Evolutionary conservation across 345 rosid species (phyloP).

Genomic region (Euphorbia peplus): DNA sequence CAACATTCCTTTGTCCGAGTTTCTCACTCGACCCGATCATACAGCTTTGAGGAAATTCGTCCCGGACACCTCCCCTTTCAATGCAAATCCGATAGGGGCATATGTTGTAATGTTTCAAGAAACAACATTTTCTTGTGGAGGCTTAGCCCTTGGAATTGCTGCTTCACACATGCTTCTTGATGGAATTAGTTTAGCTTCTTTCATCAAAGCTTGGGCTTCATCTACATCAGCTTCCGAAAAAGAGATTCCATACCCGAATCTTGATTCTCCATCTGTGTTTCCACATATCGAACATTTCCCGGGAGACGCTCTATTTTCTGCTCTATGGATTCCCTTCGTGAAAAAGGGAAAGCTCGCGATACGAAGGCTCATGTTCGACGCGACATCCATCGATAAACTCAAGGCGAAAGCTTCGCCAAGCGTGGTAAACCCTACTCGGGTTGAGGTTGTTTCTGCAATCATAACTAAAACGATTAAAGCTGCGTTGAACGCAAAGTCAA

Average conservation of each 20-base stretch:
- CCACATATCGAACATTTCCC: conserved; percentile 10
- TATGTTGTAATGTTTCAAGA: conserved; percentile 17
- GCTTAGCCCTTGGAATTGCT: conserved; percentile 30
- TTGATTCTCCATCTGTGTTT: conserved; percentile 33
- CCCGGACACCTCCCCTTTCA: background rate
- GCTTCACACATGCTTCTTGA: conserved; percentile 44
- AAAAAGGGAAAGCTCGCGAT: conserved; percentile 14
- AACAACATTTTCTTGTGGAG: conserved; percentile 38
- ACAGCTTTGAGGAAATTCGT: conserved; percentile 8
- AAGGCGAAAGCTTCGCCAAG: conserved; percentile 27
- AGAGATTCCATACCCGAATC: conserved; percentile 20
- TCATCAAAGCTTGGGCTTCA: conserved; percentile 42
- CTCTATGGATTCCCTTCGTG: background rate
- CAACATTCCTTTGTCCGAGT: background rate
- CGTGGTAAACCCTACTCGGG: conserved; percentile 40
- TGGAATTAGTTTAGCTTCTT: conserved; percentile 32
- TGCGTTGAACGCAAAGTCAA: conserved; percentile 20
- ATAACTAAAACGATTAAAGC: conserved; percentile 37
- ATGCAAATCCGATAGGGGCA: background rate
- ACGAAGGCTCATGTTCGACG: conserved; percentile 5
- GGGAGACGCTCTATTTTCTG: background rate
- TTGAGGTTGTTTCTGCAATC: conserved; percentile 49
- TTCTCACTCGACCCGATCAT: conserved; percentile 11
- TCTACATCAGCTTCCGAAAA: conserved; percentile 10
- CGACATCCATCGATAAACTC: conserved; percentile 11